Base-by-base conservation (phyloP, 2,329 filamentous ascomycete genomes). In the Onygenales sp. region DNA sequence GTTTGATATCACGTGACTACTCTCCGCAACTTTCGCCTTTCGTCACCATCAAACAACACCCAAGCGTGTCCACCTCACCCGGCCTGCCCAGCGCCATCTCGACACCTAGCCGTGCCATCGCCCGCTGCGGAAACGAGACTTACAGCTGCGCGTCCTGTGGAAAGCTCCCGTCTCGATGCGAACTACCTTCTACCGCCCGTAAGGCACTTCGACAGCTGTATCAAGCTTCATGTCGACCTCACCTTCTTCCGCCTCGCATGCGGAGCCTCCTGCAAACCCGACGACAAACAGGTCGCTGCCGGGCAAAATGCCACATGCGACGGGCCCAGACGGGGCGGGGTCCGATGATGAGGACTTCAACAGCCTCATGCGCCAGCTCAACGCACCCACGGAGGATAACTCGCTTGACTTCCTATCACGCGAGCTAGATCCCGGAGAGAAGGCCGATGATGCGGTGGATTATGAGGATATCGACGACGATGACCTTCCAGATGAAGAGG, bases 391-490 rank as follows among this genome's bases (percentile, higher is more conserved):
- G 10, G 64, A 66, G 39, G 60, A 62, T 42, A 65, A 60, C 51
- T 61, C 66, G 36, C 63, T 72, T 31, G 72, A 75, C 53, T 72
- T 73, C 52, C 57, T 73, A 58, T 59, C 60, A 41, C 62, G 71
- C 55, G 71, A 72, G 9, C 54, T 73, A 31, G 70, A 73, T 31
- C 66, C 69, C 8, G 79, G 78, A 17, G 86, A 89, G 68, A 98
- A 98, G 70, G 92, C 90, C 52, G 90, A 90, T 56, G 88, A 97
- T 71, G 93, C 93, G 42, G 74, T 93, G 57, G 93, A 98, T 66
- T 98, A 79, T 62, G 89, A 88, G 66, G 89, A 95, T 64, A 91
- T 97, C 57, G 86, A 86, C 59, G 92, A 97, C 66, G 90, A 97
- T 66, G 90, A 96, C 58, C 78, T 95, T 7, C 86, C 89, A 9